phyloP scores from a whole-genome alignment of 495 filamentous ascomycete genomes.

The Astrothelium macrocarpum region DNA sequence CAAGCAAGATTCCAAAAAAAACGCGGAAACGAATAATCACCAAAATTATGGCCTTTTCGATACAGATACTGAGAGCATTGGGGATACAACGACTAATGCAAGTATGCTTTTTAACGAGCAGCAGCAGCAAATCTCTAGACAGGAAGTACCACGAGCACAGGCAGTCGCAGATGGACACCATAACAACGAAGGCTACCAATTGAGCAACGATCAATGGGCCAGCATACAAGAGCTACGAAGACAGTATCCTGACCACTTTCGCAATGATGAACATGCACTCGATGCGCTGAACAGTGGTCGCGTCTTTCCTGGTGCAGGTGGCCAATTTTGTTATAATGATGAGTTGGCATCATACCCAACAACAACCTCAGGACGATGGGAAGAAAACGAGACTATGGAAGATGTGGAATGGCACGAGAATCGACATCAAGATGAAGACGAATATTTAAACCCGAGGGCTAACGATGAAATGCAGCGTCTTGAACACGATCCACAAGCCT shows the following conservation, averaged over 20 bases:
- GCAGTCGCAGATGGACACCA: background rate
- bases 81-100: slow-evolving; percentile 18
- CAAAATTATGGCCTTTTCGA: slow-evolving; percentile 12
- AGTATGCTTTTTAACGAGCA: background rate
- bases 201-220: background rate
- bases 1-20: background rate
- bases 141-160: background rate
- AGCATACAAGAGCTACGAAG: background rate
- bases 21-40: background rate
- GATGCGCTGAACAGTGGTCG: background rate
- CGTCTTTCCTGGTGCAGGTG: background rate
- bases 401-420: background rate
- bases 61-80: slow-evolving; percentile 25
- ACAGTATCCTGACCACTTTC: background rate
- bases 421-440: background rate
- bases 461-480: background rate
- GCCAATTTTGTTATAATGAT: background rate
- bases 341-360: slow-evolving; percentile 16
- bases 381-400: background rate
- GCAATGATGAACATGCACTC: background rate
- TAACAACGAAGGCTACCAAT: background rate
- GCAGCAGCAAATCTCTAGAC: background rate
- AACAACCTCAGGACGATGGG: slow-evolving; percentile 18
- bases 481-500: background rate
- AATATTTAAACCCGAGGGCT: background rate